Evolutionary conservation across 1,284 basidiomycete genomes (phyloP), one percentile per base, ranked within the genome.

Genomic region (Lentinula novae-zelandiae): DNA sequence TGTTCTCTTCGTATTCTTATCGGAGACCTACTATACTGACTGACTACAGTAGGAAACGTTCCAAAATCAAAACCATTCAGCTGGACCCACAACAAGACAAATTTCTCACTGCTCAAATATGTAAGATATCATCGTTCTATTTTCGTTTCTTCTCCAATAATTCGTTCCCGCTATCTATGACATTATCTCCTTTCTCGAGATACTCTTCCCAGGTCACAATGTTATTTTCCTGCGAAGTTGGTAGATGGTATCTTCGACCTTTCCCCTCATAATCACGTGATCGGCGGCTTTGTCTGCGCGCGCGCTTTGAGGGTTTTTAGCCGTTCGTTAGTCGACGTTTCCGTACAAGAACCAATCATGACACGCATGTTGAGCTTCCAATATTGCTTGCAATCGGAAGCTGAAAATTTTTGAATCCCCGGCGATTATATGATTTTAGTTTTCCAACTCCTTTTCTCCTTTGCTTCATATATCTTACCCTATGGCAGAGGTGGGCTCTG

Each of bases 241-340:
- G 50, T 12, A n/a, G 15, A 52, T n/a, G n/a, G 31, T n/a, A 36
- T 15, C 13, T 34, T n/a, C 33, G 20, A 50, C 22, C 48, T 27
- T n/a, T 27, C 17, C 42, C 22, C n/a, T 31, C 44, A 15, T 49
- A 13, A 44, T 20, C 58, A 60, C 51, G 58, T 60, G 58, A 33
- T 27, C 3, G 27, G 27, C 27, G 27, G 27, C 9, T 9, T 59
- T 22, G 22, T n/a, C 48, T 34, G 20, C 40, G n/a, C n/a, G 27
- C 27, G 27, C 27, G 27, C 12, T 20, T 40, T 60, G 60, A 61
- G 60, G 60, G 60, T 27, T 61, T 61, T 61, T 61, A 54, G 60
- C 60, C 54, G 50, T 57, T 61, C 48, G 60, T 52, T 52, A 44
- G 38, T 51, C 9, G 8, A 9, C 22, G 12, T 44, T 34, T 57